Evolutionary conservation across 768 basidiomycete genomes (phyloP).

Genomic region (Trametes cinnabarina): DNA sequence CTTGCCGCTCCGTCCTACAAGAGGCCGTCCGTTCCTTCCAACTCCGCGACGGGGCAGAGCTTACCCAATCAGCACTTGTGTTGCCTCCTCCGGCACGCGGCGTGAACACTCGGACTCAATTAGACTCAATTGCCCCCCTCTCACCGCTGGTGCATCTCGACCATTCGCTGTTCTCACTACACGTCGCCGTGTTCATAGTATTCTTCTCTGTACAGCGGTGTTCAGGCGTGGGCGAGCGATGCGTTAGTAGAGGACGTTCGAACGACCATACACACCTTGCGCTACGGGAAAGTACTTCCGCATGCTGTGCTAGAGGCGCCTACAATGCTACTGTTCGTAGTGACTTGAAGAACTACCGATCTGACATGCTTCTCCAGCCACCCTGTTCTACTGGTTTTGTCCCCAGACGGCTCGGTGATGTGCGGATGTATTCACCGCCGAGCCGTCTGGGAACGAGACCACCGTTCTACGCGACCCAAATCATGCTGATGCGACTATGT

Average conservation of each 20-base stretch:
- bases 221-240: neutral
- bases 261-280: neutral
- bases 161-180: neutral
- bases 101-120: neutral
- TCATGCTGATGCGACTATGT: too few relatives aligned
- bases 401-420: too few relatives aligned
- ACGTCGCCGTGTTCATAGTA: neutral
- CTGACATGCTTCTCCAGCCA: too few relatives aligned
- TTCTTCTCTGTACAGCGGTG: neutral
- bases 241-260: too few relatives aligned
- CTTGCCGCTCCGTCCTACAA: neutral
- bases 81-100: constrained; percentile 3
- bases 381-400: too few relatives aligned
- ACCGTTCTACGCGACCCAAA: too few relatives aligned
- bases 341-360: too few relatives aligned
- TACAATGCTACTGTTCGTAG: too few relatives aligned
- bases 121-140: neutral
- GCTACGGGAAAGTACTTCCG: constrained; percentile 5
- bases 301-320: constrained; percentile 9
- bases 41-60: constrained; percentile 16
- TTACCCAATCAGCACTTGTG: constrained; percentile 12
- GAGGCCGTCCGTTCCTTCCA: constrained; percentile 3
- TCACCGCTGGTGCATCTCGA: neutral
- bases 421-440: too few relatives aligned
- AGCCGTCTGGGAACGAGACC: too few relatives aligned